Evolutionary conservation across 1,139 yeast genomes (phyloP).

Genomic region (Protomyces arabidopsidicola): DNA sequence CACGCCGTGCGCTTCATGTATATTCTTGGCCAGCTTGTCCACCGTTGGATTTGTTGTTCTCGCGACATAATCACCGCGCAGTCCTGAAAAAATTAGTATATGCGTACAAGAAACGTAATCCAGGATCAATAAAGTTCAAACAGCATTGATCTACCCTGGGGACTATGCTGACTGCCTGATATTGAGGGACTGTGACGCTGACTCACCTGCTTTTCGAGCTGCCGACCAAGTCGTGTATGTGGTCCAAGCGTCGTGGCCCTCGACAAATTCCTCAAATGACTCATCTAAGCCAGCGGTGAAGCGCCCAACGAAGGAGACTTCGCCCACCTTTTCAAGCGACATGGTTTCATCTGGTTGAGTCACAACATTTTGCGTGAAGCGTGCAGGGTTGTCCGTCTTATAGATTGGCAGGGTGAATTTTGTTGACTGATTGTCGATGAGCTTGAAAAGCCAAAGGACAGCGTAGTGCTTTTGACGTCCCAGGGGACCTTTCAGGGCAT

Average conservation of each 20-base stretch:
- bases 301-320: constrained; percentile 16
- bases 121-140: too few species aligned
- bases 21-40: background rate
- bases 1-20: background rate
- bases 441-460: constrained; percentile 22
- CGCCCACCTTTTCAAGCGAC: constrained; percentile 25
- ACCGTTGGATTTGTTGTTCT: background rate
- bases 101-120: background rate
- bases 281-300: constrained; percentile 25
- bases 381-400: constrained; percentile 21
- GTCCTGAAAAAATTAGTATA: background rate
- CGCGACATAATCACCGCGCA: background rate
- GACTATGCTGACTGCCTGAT: background rate
- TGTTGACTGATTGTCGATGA: constrained; percentile 21
- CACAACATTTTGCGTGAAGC: constrained; percentile 23
- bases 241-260: constrained; percentile 22
- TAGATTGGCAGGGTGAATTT: constrained; percentile 24
- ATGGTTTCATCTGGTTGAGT: constrained; percentile 12
- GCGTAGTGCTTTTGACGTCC: constrained; percentile 24
- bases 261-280: constrained; percentile 7
- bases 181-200: background rate
- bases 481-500: constrained; percentile 21
- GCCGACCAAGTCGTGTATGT: constrained; percentile 20
- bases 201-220: constrained; percentile 25
- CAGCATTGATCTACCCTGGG: too few species aligned